These are phyloP conservation scores for Grosmannia penicillata DNA, from an alignment of 2,329 filamentous ascomycete genomes.

Conservation along the genomic window DNA sequence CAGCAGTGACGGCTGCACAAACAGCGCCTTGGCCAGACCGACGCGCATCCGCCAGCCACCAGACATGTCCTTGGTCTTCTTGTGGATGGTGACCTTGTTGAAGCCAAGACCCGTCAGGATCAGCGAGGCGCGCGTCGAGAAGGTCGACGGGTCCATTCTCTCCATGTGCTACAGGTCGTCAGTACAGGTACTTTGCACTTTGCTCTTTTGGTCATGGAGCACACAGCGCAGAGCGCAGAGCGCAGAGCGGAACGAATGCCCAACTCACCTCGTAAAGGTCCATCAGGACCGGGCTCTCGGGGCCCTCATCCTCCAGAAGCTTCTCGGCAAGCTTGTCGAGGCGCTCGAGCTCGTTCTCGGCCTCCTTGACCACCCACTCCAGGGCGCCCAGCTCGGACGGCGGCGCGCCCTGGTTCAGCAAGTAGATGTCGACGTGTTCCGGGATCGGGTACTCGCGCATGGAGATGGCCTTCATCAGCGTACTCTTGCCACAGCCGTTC, in stretches of 20 bases:
- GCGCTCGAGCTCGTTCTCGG: conserved; percentile 80
- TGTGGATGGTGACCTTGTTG: conserved; percentile 95
- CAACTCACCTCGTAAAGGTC: conserved; percentile 90
- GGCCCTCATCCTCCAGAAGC: conserved; percentile 81
- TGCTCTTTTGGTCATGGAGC: too few relatives aligned
- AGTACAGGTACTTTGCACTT: too few relatives aligned
- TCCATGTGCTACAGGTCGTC: conserved; percentile 81
- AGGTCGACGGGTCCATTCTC: conserved; percentile 95
- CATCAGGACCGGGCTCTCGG: conserved; percentile 78
- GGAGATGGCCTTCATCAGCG: conserved; percentile 88
- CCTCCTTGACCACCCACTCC: conserved; percentile 94
- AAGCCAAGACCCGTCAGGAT: conserved; percentile 98
- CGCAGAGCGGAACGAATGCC: not conserved
- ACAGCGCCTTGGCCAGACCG: conserved; percentile 89
- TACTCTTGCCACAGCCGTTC: conserved; percentile 98
- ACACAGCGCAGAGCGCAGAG: conserved; percentile 9
- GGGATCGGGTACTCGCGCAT: conserved; percentile 91
- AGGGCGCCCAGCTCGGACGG: conserved; percentile 78
- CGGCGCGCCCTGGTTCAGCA: conserved; percentile 92
- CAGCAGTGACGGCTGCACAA: conserved; percentile 92
- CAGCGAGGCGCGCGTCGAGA: conserved; percentile 85
- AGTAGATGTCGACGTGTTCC: conserved; percentile 93
- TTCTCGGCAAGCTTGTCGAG: conserved; percentile 82
- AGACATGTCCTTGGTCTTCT: conserved; percentile 99
- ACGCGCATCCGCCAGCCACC: conserved; percentile 99